Evolutionary conservation across 495 filamentous ascomycete genomes (phyloP).

Genomic region (Pyrenopolyporus hunteri): DNA sequence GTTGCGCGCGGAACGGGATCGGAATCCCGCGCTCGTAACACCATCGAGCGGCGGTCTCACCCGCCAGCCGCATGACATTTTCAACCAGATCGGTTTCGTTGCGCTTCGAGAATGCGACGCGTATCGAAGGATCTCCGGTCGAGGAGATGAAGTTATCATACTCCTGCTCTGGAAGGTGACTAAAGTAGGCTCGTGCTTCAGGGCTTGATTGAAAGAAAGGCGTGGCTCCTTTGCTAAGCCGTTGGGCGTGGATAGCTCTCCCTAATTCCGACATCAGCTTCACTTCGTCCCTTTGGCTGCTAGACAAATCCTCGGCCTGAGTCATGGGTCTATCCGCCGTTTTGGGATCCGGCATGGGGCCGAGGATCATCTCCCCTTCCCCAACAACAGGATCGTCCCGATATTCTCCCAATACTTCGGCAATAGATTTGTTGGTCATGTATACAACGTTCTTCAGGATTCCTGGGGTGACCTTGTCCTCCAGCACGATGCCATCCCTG

Average conservation of each 20-base stretch:
- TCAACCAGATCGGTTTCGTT: conserved; percentile 44
- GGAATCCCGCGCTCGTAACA: conserved; percentile 77
- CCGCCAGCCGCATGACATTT: conserved; percentile 77
- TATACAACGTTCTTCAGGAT: conserved; percentile 73
- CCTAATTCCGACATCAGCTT: conserved; percentile 45
- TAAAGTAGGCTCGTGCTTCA: conserved; percentile 42
- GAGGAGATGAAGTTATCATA: conserved; percentile 32
- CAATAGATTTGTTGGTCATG: conserved; percentile 67
- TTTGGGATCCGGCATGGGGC: conserved; percentile 36
- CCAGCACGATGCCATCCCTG: conserved; percentile 67
- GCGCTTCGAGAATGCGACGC: conserved; percentile 39
- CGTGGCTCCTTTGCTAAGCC: conserved; percentile 48
- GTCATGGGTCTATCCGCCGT: conserved; percentile 44
- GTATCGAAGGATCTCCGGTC: conserved; percentile 50
- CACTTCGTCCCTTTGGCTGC: conserved; percentile 42
- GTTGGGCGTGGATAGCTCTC: conserved; percentile 40
- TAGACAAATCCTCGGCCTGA: conserved; percentile 40
- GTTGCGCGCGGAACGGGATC: conserved; percentile 73
- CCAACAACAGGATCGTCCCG: conserved; percentile 21
- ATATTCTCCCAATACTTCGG: conserved; percentile 52
- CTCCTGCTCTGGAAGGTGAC: conserved; percentile 24
- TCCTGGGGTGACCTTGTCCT: conserved; percentile 74
- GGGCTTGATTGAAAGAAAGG: conserved; percentile 46
- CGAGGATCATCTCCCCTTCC: conserved; percentile 36
- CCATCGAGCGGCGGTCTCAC: conserved; percentile 75